phyloP scores from a whole-genome alignment of 164 flowering plant genomes.

The Protea cynaroides region DNA sequence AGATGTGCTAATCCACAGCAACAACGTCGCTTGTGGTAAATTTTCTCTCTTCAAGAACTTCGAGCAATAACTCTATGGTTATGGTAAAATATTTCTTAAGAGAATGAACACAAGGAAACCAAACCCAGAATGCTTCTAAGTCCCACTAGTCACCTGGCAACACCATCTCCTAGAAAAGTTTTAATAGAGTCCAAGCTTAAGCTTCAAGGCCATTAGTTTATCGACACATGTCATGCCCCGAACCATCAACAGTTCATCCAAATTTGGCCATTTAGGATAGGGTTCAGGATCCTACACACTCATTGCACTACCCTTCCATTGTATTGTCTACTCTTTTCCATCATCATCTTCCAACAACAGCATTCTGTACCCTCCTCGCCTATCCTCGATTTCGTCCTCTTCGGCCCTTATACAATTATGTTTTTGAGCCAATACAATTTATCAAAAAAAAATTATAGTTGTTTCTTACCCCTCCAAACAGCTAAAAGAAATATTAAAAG shows the following conservation, averaged over 20 bases:
- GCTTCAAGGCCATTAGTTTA: background rate
- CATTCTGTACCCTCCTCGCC: background rate
- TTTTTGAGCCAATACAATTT: no score
- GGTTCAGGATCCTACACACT: background rate
- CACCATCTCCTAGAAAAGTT: background rate
- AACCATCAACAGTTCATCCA: constrained; percentile 4
- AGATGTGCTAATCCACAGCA: constrained; percentile 38
- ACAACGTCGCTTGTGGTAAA: constrained; percentile 57
- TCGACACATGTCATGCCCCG: background rate
- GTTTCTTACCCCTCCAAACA: no score
- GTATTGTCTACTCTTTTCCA: no score
- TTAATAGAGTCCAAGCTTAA: background rate
- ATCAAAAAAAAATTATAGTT: no score
- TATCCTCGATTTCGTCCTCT: background rate
- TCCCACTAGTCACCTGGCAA: background rate
- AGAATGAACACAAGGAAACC: background rate
- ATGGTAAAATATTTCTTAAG: background rate
- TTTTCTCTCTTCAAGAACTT: background rate
- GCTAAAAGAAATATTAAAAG: no score
- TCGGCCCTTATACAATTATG: background rate
- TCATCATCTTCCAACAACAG: constrained; percentile 8
- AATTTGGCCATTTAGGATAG: background rate
- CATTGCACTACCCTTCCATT: background rate
- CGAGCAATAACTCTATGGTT: background rate
- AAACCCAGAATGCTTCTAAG: background rate